phyloP scores from a whole-genome alignment of 2,329 filamentous ascomycete genomes.

The Waltergamsia citrina region DNA sequence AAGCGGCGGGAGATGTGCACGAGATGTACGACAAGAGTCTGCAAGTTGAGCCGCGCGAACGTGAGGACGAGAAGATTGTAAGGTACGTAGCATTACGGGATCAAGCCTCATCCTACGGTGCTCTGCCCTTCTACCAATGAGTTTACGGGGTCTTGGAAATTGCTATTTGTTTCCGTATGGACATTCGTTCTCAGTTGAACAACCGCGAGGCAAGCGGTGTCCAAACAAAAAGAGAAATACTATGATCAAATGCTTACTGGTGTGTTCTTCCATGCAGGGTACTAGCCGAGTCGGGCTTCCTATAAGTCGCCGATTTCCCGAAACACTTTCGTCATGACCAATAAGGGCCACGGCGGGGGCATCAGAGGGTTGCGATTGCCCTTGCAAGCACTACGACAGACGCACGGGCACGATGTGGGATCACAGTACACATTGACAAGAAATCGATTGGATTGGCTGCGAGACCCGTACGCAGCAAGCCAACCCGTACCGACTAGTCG shows the following conservation, averaged over 20 bases:
- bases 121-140: constrained; percentile 11
- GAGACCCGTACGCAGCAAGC: too few relatives aligned
- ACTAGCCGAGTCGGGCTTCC: constrained; percentile 51
- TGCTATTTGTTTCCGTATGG: not conserved
- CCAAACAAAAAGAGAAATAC: too few relatives aligned
- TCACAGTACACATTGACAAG: too few relatives aligned
- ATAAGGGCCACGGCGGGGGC: too few relatives aligned
- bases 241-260: constrained; percentile 5
- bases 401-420: too few relatives aligned
- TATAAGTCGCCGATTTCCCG: constrained; percentile 24
- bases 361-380: too few relatives aligned
- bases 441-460: too few relatives aligned
- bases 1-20: constrained; percentile 88
- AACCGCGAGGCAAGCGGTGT: too few relatives aligned
- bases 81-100: constrained; percentile 54
- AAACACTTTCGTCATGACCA: not conserved
- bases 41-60: constrained; percentile 84
- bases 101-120: constrained; percentile 13
- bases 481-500: too few relatives aligned
- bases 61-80: constrained; percentile 99
- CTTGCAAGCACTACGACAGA: too few relatives aligned
- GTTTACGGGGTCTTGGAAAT: not conserved
- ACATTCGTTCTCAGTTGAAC: too few relatives aligned
- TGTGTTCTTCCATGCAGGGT: constrained; percentile 30
- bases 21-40: constrained; percentile 99